Base-by-base conservation (phyloP, 805 yeast species). In the Metahyphopichia silvanorum region DNA sequence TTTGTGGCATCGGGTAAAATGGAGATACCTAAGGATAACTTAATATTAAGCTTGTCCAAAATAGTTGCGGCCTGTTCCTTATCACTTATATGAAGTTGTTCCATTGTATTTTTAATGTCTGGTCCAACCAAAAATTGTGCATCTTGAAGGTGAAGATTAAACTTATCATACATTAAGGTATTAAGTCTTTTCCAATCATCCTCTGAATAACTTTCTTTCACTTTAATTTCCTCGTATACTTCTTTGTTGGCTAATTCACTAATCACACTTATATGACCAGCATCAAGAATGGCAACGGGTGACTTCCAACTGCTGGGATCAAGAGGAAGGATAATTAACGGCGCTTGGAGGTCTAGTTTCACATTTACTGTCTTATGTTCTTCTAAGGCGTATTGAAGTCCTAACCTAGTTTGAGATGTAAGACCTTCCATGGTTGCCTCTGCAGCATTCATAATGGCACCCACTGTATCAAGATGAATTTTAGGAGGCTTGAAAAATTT, bases 381-480 rank as follows among this genome's bases (percentile, higher is more conserved):
- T 40, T 88, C 95, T 45, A 94, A 69, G 0, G 96, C 93, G 44
- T 93, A 88, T 59, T 91, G 95, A 14, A 93, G 69, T 0, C 98
- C 98, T 40, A 93, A 72, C 48, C 96, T 69, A 0, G 98, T 93
- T 53, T 88, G 96, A 16, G 80, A 69, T 0, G 97, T 81, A 41
- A 93, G 67, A 2, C 94, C 97, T 49, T 88, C 96, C 37, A 93
- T 83, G 0, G 96, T 89, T 0, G 89, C 86, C 40, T 89, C 96
- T 0, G 99, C 98, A 1, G 96, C 98, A 55, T 77, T 82, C 77
- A 93, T 77, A 16, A 94, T 76, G 7, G 93, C 93, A 22, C 88
- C 91, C 15, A 93, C 78, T 0, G 97, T 88, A 49, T 89, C 95
- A 35, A 80, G 67, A 46, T 89, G 95, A 17, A 78, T 78, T 38